phyloP scores from a whole-genome alignment of 768 basidiomycete genomes.

The Asterophora lycoperdoides region DNA sequence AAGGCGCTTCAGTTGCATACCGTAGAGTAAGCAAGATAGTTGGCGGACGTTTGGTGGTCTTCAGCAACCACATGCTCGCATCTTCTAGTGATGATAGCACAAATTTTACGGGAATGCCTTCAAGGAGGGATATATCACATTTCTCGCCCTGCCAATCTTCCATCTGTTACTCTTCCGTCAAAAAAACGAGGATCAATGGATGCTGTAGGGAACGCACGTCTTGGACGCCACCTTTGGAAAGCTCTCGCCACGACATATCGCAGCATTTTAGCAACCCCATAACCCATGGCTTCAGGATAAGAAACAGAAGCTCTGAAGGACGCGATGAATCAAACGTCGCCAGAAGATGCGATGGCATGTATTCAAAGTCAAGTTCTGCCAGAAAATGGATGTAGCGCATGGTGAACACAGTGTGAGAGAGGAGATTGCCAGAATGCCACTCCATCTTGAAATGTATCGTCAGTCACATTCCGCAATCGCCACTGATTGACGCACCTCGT shows the following conservation, averaged over 20 bases:
- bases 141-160: constrained; percentile 93
- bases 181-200: constrained; percentile 12
- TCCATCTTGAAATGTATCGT: constrained; percentile 54
- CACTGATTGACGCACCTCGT: constrained; percentile 55
- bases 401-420: constrained; percentile 86
- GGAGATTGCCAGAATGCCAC: constrained; percentile 81
- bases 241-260: constrained; percentile 77
- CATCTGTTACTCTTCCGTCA: constrained; percentile 37
- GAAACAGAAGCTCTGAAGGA: constrained; percentile 58
- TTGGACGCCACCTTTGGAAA: constrained; percentile 67
- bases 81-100: constrained; percentile 54
- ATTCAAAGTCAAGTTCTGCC: constrained; percentile 54
- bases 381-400: constrained; percentile 69
- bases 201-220: constrained; percentile 56
- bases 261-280: constrained; percentile 75
- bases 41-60: constrained; percentile 37
- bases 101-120: constrained; percentile 52
- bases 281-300: constrained; percentile 64
- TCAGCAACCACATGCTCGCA: constrained; percentile 57
- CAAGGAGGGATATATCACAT: constrained; percentile 72
- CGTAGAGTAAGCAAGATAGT: neutral
- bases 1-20: neutral
- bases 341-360: constrained; percentile 27
- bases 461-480: neutral
- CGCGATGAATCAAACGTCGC: constrained; percentile 37